phyloP scores from a whole-genome alignment of 2,329 filamentous ascomycete species.

The Penicillium sp. region DNA sequence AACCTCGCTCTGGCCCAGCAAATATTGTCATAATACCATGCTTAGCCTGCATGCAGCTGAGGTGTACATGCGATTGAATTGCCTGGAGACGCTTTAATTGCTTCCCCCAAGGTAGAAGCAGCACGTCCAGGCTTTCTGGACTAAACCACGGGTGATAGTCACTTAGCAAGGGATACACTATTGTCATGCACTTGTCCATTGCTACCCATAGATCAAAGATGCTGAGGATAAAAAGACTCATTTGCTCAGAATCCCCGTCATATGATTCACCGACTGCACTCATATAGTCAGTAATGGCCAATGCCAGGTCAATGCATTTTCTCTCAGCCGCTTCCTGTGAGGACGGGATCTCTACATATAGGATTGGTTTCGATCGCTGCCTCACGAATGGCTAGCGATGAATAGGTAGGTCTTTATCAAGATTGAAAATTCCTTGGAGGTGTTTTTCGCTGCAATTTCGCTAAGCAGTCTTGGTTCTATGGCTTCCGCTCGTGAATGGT shows the following conservation, averaged over 20 bases:
- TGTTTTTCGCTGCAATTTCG: constrained; percentile 12
- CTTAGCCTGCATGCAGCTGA: constrained; percentile 36
- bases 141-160: constrained; percentile 59
- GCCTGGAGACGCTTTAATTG: constrained; percentile 58
- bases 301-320: constrained; percentile 30
- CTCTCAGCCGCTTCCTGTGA: constrained; percentile 4
- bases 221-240: constrained; percentile 58
- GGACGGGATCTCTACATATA: not conserved
- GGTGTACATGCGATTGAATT: constrained; percentile 57
- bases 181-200: constrained; percentile 57
- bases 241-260: constrained; percentile 52
- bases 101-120: constrained; percentile 54
- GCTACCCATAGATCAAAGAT: constrained; percentile 63
- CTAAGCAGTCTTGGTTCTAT: not conserved
- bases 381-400: constrained; percentile 21
- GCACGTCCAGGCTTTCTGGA: constrained; percentile 56
- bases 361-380: constrained; percentile 1
- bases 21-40: constrained; percentile 52
- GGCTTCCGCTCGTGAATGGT: not conserved
- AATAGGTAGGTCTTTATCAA: constrained; percentile 20
- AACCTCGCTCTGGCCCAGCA: constrained; percentile 46
- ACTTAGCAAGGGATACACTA: constrained; percentile 52
- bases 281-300: constrained; percentile 35
- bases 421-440: constrained; percentile 16
- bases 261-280: constrained; percentile 44